Base-by-base conservation (phyloP, 208 protist genomes). In the Porcisia hertigi region DNA sequence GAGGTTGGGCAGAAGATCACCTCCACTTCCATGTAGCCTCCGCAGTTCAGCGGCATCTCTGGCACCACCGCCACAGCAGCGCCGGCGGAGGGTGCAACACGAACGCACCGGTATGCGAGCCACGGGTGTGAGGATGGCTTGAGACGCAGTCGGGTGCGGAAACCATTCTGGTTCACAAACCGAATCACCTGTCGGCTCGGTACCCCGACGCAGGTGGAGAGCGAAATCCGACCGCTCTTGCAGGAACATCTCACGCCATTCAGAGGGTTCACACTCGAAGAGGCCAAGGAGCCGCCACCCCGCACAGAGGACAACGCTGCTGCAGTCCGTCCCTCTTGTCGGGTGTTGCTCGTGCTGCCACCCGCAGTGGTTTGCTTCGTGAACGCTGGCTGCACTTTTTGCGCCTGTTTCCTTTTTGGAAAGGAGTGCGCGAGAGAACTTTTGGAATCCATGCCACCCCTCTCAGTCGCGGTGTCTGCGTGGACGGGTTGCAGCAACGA, bases 21-120 rank as follows among this genome's bases (percentile, higher is more conserved):
- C 55, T 78, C 80, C 34, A 97, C 89, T 73, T 96, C 91, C 18
- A 97, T 80, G 78, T 88, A 97, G n/a, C 92, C 93, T 47, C 91
- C 91, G 67, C 81, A 94, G 70, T 76, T 89, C 75, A 96, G 79
- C 58, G 82, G 82, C 36, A 77, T 74, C 71, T 82, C 80, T 25
- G 73, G 59, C 18, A 76, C 47, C n/a, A 72, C 73, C 8, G 60
- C 30, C 11, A 59, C 53, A 30, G 63, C 60, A 34, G 77, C 57
- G 52, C 53, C 14, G 7, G 30, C 65, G 36, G 62, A 45, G 43
- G 81, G 79, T 0, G 84, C 83, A n/a, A 90, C 79, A 41, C 76
- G 66, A 3, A 73, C 72, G 70, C 88, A 95, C 4, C 73, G 81
- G 71, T 88, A 95, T 9, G 74, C 73, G 12, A 97, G 70, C 93